Base-by-base conservation (phyloP, 1,139 yeast genomes). In the Magnusiomyces fungicola region DNA sequence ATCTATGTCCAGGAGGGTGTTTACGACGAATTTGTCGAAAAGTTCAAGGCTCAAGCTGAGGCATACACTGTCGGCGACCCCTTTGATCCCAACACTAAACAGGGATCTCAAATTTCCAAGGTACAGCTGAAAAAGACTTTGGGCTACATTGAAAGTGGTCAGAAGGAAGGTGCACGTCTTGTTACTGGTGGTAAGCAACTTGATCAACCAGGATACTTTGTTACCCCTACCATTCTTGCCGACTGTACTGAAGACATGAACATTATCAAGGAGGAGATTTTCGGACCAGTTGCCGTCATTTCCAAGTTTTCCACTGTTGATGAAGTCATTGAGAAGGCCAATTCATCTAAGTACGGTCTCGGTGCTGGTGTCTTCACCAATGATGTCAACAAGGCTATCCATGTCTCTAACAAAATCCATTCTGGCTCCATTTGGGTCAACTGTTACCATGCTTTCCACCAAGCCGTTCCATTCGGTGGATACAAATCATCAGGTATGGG, bases 91-190 rank as follows among this genome's bases (percentile, higher is more conserved):
- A 76, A 71, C 48, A 75, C 80, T 50, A 80, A 76, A 75, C 90
- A 85, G 76, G 96, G 96, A 64, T 88, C 96, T 49, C 95, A 86
- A 72, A 84, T 87, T 55, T 82, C 90, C 45, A 74, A 76, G 66
- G 69, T 73, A 58, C 96, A 86, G 73, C 76, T 83, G 64, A 80
- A 83, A 69, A 83, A 83, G 72, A 82, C 86, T 60, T 72, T 86
- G 66, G 71, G 73, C 53, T 86, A 82, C 71, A 83, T 87, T 64
- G 80, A 83, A 58, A 67, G 73, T 49, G 95, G 95, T 66, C 78
- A 80, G 71, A 61, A 71, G 48, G 89, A 81, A 68, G 95, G 95
- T 65, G 92, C 90, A 51, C 75, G 73, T 44, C 69, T 87, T 55
- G 70, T 83, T 54, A 73, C 88, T 57, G 96, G 96, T 69, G 95